Conservation (phyloP, 176 grass and related monocot species). For the Metroxylon sagu region DNA sequence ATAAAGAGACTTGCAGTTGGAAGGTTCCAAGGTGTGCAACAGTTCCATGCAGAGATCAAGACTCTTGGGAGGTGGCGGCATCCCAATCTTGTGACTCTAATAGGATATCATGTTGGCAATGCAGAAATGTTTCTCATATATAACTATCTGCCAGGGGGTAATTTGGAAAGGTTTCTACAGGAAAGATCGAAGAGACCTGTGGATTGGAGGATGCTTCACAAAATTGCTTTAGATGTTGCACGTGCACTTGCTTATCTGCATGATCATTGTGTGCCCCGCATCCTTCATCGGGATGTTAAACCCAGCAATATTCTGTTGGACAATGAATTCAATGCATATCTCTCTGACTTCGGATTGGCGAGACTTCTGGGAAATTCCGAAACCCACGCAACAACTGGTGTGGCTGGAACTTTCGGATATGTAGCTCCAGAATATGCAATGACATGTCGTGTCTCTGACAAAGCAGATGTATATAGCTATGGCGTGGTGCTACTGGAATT, state of each 20-base stretch:
- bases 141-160: slow-evolving; percentile 87
- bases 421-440: slow-evolving; percentile 95
- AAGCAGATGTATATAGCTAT: slow-evolving; percentile 96
- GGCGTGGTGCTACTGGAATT: slow-evolving; percentile 89
- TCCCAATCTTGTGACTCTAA: slow-evolving; percentile 82
- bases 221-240: slow-evolving; percentile 88
- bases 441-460: slow-evolving; percentile 97
- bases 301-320: slow-evolving; percentile 94
- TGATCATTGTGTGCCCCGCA: slow-evolving; percentile 68
- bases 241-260: slow-evolving; percentile 80
- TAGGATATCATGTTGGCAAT: slow-evolving; percentile 72
- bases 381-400: slow-evolving; percentile 96
- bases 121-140: slow-evolving; percentile 97
- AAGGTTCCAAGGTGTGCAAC: slow-evolving; percentile 82
- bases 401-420: slow-evolving; percentile 93
- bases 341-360: slow-evolving; percentile 93
- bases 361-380: slow-evolving; percentile 89
- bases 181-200: slow-evolving; percentile 70
- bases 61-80: slow-evolving; percentile 75
- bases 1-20: slow-evolving; percentile 90
- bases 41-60: slow-evolving; percentile 90
- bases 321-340: slow-evolving; percentile 62
- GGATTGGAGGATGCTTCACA: slow-evolving; percentile 94
- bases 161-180: slow-evolving; percentile 90
- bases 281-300: slow-evolving; percentile 88